phyloP scores from a whole-genome alignment of 768 basidiomycete species.

The Leccinum longicurvipes region DNA sequence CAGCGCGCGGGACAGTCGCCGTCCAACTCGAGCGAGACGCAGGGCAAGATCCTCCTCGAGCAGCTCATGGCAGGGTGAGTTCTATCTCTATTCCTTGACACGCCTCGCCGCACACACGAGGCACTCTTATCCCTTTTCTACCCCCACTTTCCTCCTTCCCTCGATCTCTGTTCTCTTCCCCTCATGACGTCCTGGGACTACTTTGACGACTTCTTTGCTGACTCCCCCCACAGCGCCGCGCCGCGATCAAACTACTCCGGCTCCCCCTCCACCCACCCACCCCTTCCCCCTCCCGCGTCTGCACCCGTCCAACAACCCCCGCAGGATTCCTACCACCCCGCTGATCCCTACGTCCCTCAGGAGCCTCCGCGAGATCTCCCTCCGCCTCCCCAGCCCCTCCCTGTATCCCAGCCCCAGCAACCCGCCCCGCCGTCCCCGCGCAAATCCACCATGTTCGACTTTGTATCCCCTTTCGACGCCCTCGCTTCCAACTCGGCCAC shows the following conservation, averaged over 20 bases:
- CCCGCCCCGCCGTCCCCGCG: conserved; percentile 65
- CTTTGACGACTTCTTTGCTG: conserved; percentile 30
- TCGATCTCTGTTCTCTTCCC: conserved; percentile 12
- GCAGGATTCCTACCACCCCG: conserved; percentile 35
- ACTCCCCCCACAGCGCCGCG: conserved; percentile 36
- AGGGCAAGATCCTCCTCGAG: conserved; percentile 74
- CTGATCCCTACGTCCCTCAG: conserved; percentile 33
- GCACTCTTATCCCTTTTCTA: conserved; percentile 22
- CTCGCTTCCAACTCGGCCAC: conserved; percentile 46
- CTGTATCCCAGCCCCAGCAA: conserved; percentile 32
- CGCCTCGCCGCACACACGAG: conserved; percentile 30
- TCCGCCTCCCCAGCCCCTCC: conserved; percentile 15
- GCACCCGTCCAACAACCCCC: conserved; percentile 40
- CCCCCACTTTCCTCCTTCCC: conserved; percentile 3
- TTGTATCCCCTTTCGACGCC: conserved; percentile 81
- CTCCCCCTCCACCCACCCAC: conserved; percentile 37
- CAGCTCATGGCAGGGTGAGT: conserved; percentile 81
- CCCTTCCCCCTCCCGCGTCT: conserved; percentile 37
- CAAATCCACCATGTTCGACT: conserved; percentile 83
- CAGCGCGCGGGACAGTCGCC: conserved; percentile 55
- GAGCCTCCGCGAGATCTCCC: conserved; percentile 28
- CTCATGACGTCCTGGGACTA: conserved; percentile 34
- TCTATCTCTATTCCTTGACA: background rate
- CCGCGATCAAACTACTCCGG: conserved; percentile 53
- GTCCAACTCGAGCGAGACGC: conserved; percentile 53